These are phyloP conservation scores for Kazachstania africana DNA, from an alignment of 805 yeast genomes.

Conservation along the genomic window DNA sequence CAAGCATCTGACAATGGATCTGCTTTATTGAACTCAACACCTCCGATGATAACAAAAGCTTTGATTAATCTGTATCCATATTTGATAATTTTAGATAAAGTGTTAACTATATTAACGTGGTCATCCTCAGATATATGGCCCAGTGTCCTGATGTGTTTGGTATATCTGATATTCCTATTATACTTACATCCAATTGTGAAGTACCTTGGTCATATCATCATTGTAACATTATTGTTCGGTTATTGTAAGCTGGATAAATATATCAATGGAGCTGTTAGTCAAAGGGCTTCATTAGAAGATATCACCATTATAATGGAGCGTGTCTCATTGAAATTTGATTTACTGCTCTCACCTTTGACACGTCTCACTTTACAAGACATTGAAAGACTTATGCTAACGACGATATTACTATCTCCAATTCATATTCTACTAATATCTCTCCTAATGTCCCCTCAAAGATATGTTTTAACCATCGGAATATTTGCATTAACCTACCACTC, in stretches of 20 bases:
- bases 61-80: slow-evolving; percentile 79
- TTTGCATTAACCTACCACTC: slow-evolving; percentile 77
- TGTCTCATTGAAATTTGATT: slow-evolving; percentile 63
- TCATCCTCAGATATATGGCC: slow-evolving; percentile 77
- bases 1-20: slow-evolving; percentile 33
- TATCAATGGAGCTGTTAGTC: slow-evolving; percentile 39
- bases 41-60: slow-evolving; percentile 80
- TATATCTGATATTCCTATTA: slow-evolving; percentile 45
- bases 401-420: slow-evolving; percentile 75
- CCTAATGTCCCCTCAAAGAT: slow-evolving; percentile 56
- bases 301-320: slow-evolving; percentile 67
- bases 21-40: slow-evolving; percentile 78
- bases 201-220: slow-evolving; percentile 69
- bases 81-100: slow-evolving; percentile 58
- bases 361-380: slow-evolving; percentile 71
- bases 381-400: slow-evolving; percentile 69
- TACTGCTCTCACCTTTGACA: slow-evolving; percentile 71
- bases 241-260: slow-evolving; percentile 48
- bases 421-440: slow-evolving; percentile 61
- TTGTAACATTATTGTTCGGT: slow-evolving; percentile 44
- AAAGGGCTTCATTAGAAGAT: slow-evolving; percentile 73
- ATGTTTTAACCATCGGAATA: slow-evolving; percentile 47
- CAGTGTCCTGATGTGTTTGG: slow-evolving; percentile 39
- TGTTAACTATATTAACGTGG: slow-evolving; percentile 77
- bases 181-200: slow-evolving; percentile 64